Evolutionary conservation across 2,329 filamentous ascomycete species (phyloP).

Genomic region (Botrytis pseudocinerea): DNA sequence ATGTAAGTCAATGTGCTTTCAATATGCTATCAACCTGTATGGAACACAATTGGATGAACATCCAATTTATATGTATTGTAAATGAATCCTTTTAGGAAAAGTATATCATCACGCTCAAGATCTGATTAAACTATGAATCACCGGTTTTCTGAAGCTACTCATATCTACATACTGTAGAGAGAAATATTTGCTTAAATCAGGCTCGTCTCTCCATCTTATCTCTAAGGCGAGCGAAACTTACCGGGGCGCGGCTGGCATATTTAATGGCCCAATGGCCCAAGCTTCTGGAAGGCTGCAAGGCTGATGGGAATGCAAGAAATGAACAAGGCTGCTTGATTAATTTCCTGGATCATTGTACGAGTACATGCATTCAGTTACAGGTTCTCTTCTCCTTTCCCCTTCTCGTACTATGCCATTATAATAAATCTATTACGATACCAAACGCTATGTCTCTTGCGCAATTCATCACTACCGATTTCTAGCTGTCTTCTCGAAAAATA

Average conservation of each 20-base stretch:
- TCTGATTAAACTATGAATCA: background rate
- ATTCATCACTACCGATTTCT: background rate
- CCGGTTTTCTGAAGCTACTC: background rate
- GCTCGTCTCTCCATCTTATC: background rate
- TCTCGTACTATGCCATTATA: background rate
- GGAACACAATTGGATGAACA: background rate
- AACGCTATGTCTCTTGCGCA: background rate
- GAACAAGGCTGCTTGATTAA: background rate
- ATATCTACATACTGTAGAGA: background rate
- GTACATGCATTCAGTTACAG: background rate
- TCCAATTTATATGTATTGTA: background rate
- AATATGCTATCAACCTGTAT: background rate
- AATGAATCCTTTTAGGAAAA: background rate
- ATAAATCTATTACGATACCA: background rate
- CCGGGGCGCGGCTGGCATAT: background rate
- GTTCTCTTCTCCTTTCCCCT: no score
- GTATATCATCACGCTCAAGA: background rate
- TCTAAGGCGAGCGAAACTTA: background rate
- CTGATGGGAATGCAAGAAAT: background rate
- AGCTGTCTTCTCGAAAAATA: background rate
- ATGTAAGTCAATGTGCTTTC: background rate
- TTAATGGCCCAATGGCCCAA: background rate
- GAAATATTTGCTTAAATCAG: background rate
- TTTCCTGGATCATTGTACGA: no score
- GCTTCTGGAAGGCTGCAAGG: background rate